Base-by-base conservation (phyloP, 179 eudicot species). In the Silene noctiflora region DNA sequence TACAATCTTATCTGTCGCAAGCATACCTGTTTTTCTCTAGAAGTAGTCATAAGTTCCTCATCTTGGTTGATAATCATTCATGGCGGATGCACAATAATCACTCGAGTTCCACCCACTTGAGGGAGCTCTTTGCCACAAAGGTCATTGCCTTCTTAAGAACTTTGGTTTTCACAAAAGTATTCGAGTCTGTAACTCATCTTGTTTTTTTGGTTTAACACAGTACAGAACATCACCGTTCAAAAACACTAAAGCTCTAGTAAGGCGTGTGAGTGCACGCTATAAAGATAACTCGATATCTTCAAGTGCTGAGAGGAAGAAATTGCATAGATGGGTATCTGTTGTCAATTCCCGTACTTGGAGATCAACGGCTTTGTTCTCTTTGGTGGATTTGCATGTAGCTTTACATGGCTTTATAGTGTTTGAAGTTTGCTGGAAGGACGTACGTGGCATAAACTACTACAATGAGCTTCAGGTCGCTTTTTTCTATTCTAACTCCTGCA, bases 51-150 rank as follows among this genome's bases (percentile, higher is more conserved):
- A 90, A 83, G 72, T 81, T 94, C 59, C 85, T 87, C 75, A 87
- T 94, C 83, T 74, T 94, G 81, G 98, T 94, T 63, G 98, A 94
- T 79, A 94, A 90, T 77, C 84, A 90, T 74, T 96, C 98, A 78
- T 94, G 98, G 98, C 82, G 76, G 76, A 87, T 80, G 91, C 89
- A 80, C 87, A 84, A 76, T 84, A 84, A 61, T 79, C 88, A 73
- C 86, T 82, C 87, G 27, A 77, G 87, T n/a, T 87, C 97, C 61
- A 89, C 91, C 67, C 97, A 90, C 82, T 70, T 94, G 48, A 88
- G 98, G 87, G 97, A 92, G 74, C 81, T 94, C 77, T 86, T 94
- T 89, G 91, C 91, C 78, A 89, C 92, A 39, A 94, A 92, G 98
- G 97, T 94, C 86, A 83, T 68, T 77, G 60, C 86, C 73, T 73